Evolutionary conservation across 495 filamentous ascomycete genomes (phyloP).

Genomic region (Xylaria telfairii): DNA sequence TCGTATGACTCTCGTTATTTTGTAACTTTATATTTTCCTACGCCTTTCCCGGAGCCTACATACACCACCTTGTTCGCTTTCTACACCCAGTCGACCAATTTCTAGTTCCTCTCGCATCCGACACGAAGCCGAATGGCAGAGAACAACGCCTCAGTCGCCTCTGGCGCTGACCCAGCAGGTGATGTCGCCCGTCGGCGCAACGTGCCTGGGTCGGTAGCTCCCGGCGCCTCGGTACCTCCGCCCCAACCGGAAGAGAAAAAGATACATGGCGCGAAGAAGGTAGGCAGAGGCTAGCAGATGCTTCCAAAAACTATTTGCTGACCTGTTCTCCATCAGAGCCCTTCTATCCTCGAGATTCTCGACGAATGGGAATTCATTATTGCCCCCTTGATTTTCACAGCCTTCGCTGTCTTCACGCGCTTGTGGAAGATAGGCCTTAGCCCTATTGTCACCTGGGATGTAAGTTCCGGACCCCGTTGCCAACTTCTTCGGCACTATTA

Average conservation of each 20-base stretch:
- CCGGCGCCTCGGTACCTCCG: conserved; percentile 42
- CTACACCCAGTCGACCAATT: not conserved
- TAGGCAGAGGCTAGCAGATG: conserved; percentile 36
- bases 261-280: conserved; percentile 62
- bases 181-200: conserved; percentile 79
- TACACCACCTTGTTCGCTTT: not conserved
- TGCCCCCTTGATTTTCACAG: conserved; percentile 86
- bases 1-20: conserved; percentile 34
- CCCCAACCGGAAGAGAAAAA: conserved; percentile 69
- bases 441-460: conserved; percentile 97
- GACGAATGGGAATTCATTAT: conserved; percentile 85
- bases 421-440: conserved; percentile 95
- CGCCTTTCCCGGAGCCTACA: conserved; percentile 12
- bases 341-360: conserved; percentile 66
- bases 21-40: conserved; percentile 25
- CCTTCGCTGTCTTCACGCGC: conserved; percentile 89
- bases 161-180: conserved; percentile 66
- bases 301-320: conserved; percentile 5
- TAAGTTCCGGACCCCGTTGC: conserved; percentile 54
- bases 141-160: conserved; percentile 61
- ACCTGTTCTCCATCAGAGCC: conserved; percentile 40
- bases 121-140: conserved; percentile 51
- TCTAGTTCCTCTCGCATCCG: conserved; percentile 1
- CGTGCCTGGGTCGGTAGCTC: conserved; percentile 59
- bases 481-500: not conserved